phyloP scores from a whole-genome alignment of 2,329 filamentous ascomycete genomes.

The Cytospora piceae region DNA sequence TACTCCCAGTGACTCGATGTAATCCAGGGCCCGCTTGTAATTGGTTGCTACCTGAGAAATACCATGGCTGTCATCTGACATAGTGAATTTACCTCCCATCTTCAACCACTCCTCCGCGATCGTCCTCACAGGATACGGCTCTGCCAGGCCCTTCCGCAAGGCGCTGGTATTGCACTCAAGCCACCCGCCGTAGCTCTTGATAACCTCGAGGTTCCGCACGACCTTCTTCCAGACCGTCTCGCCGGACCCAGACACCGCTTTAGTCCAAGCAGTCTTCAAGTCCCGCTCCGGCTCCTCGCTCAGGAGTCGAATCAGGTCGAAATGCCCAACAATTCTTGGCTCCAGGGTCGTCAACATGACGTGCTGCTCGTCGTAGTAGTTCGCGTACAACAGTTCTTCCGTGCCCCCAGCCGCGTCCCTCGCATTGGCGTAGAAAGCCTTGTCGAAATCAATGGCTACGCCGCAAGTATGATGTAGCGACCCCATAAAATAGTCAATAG shows the following conservation, averaged over 20 bases:
- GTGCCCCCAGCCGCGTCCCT: slow-evolving; percentile 43
- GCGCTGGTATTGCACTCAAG: slow-evolving; percentile 89
- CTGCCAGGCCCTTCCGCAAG: slow-evolving; percentile 83
- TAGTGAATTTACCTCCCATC: slow-evolving; percentile 79
- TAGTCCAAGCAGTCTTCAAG: slow-evolving; percentile 55
- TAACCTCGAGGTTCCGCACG: slow-evolving; percentile 71
- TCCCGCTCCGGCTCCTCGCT: slow-evolving; percentile 69
- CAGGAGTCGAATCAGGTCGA: slow-evolving; percentile 86
- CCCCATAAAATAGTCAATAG: slow-evolving; percentile 88
- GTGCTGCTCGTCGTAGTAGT: slow-evolving; percentile 87
- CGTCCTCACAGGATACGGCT: slow-evolving; percentile 82
- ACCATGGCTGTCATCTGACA: slow-evolving; percentile 95
- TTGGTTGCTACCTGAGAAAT: slow-evolving; percentile 86
- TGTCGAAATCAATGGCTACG: slow-evolving; percentile 87
- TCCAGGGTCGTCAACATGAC: slow-evolving; percentile 74
- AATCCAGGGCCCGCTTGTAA: slow-evolving; percentile 72
- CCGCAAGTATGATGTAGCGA: slow-evolving; percentile 88
- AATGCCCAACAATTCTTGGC: slow-evolving; percentile 87
- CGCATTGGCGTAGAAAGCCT: slow-evolving; percentile 66
- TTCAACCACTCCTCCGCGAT: slow-evolving; percentile 79
- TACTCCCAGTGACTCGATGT: slow-evolving; percentile 69
- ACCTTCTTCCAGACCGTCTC: slow-evolving; percentile 73
- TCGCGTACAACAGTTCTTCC: slow-evolving; percentile 75
- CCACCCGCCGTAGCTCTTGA: slow-evolving; percentile 76
- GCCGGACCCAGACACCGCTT: slow-evolving; percentile 22